phyloP scores from a whole-genome alignment of 1,284 basidiomycete genomes.

The Ganoderma lucidum region DNA sequence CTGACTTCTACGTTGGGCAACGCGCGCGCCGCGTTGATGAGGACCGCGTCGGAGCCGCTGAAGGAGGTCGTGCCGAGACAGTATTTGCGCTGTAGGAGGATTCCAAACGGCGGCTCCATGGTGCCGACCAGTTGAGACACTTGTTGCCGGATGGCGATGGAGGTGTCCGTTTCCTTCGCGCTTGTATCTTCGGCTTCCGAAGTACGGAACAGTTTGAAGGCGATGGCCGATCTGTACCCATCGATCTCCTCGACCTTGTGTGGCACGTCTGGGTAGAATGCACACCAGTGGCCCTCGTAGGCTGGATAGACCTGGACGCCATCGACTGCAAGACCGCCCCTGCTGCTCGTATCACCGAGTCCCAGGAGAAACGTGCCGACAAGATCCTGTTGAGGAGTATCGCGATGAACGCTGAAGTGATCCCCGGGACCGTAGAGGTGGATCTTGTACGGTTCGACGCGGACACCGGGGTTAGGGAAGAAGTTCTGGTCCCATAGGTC shows the following conservation, averaged over 20 bases:
- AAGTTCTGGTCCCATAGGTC: slow-evolving; percentile 36
- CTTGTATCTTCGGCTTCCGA: neutral
- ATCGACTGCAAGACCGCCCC: slow-evolving; percentile 26
- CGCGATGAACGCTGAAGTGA: slow-evolving; percentile 41
- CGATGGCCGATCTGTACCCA: slow-evolving; percentile 42
- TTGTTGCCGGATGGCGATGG: neutral
- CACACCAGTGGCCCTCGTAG: slow-evolving; percentile 38
- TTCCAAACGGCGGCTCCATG: slow-evolving; percentile 38
- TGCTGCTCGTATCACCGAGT: slow-evolving; percentile 13
- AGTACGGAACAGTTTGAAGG: slow-evolving; percentile 43
- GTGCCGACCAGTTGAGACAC: slow-evolving; percentile 23
- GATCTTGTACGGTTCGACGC: slow-evolving; percentile 44
- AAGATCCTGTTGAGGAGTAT: slow-evolving; percentile 40
- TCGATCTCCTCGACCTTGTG: slow-evolving; percentile 37
- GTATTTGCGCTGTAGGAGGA: slow-evolving; percentile 41
- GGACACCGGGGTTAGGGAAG: slow-evolving; percentile 31
- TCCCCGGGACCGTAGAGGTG: slow-evolving; percentile 42
- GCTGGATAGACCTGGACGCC: slow-evolving; percentile 19
- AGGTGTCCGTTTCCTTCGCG: neutral
- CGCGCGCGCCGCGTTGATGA: slow-evolving; percentile 30
- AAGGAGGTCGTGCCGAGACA: slow-evolving; percentile 35
- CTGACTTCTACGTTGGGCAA: slow-evolving; percentile 30
- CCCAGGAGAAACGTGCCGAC: slow-evolving; percentile 36
- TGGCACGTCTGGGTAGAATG: slow-evolving; percentile 49
- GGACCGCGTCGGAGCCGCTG: slow-evolving; percentile 39